Evolutionary conservation across 176 grass and related monocot species (phyloP).

Genomic region (Avena insularis): DNA sequence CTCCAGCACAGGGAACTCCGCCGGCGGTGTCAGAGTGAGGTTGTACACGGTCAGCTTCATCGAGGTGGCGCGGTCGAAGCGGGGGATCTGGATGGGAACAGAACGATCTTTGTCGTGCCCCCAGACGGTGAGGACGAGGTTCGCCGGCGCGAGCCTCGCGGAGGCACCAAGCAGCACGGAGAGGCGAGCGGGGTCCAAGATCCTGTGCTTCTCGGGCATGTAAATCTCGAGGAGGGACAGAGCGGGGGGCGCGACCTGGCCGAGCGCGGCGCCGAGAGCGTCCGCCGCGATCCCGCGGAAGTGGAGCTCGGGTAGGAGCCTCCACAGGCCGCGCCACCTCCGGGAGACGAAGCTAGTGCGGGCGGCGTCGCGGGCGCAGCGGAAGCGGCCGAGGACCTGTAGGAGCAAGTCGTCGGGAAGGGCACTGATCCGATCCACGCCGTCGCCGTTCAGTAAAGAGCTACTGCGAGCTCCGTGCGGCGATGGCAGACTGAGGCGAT

Average conservation of each 20-base stretch:
- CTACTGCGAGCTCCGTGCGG: neutral
- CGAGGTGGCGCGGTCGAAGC: neutral
- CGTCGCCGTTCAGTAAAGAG: neutral
- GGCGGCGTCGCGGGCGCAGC: slow-evolving; percentile 22
- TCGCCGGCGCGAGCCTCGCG: neutral
- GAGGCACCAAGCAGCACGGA: slow-evolving; percentile 5
- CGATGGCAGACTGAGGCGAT: neutral
- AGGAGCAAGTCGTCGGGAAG: slow-evolving; percentile 34
- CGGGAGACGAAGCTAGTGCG: neutral
- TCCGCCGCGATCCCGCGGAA: slow-evolving; percentile 8
- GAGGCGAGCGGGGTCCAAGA: neutral
- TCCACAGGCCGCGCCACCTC: slow-evolving; percentile 30
- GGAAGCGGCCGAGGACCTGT: slow-evolving; percentile 10
- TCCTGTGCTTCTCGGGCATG: neutral
- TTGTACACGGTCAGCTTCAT: neutral
- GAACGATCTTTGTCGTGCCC: neutral
- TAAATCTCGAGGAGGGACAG: slow-evolving; percentile 30
- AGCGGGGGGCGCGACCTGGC: neutral
- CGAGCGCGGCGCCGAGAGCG: slow-evolving; percentile 9
- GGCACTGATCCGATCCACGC: slow-evolving; percentile 5
- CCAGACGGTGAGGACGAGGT: neutral
- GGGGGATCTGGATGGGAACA: neutral
- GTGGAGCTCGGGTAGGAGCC: neutral
- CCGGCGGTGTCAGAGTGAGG: neutral
- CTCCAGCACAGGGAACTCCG: neutral